Evolutionary conservation across 257 asterid genomes (phyloP), one percentile per base, ranked within the genome.

Genomic region (Fraxinus americana): DNA sequence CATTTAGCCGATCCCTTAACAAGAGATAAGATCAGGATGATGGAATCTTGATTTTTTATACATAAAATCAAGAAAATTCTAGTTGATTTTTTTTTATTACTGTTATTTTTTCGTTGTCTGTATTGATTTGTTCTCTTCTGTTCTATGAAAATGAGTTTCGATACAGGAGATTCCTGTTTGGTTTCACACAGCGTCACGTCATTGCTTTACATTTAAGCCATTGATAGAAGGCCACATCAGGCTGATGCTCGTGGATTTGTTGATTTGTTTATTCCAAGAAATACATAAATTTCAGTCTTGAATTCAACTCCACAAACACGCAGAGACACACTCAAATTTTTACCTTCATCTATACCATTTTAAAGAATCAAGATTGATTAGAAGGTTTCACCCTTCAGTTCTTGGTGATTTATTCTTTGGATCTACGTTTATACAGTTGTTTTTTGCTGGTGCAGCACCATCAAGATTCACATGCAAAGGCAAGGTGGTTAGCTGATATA

Each of bases 381-480:
- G 69, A 63, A 32, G 19, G 69, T 63, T 63, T 63, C 36, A 27
- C 36, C 69, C 34, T 63, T 17, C 17, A 63, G 69, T 25, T 59
- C 30, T 21, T 21, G 25, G 67, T 48, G n/a, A 45, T 45, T 11
- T 48, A 14, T 45, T 14, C 19, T 21, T 57, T 7, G 66, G 66
- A 57, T 63, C 69, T 27, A 32, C 4, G 36, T 23, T 74, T 75
- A 52, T 27, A 67, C 83, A 82, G 90, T 82, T 34, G 81, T 79
- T 84, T 79, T 73, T 87, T 84, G 88, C 90, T 14, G 85, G 71
- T 80, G 88, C 80, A 82, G 88, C 87, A 87, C 82, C 88, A 75
- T 84, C 87, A 87, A 87, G 90, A 82, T 87, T 82, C 90, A 86
- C 90, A 80, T 87, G 85, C 79, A 80, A 84, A 79, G 74, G 75